Percentiles rank a stretch among this genome's conserved stretches.
Conservation (phyloP, 768 basidiomycete species). For the Pisolithus tinctorius region DNA sequence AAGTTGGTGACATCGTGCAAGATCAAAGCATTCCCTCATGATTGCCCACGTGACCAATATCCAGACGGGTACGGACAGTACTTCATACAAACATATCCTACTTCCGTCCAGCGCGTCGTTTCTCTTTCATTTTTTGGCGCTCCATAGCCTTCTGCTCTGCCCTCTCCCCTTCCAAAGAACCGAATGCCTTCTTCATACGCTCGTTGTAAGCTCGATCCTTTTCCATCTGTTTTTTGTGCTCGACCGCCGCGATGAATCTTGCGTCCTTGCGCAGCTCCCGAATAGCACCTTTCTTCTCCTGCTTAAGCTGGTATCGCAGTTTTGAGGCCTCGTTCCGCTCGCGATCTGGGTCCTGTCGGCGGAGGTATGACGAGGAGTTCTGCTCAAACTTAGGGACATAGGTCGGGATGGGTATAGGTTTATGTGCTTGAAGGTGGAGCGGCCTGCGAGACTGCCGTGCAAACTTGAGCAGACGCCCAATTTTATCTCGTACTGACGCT, state of each 20-base stretch:
- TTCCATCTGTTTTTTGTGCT: constrained; percentile 76
- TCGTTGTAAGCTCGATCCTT: constrained; percentile 79
- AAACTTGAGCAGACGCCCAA: constrained; percentile 66
- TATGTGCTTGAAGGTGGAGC: constrained; percentile 84
- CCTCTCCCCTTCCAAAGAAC: constrained; percentile 75
- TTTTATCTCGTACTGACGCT: constrained; percentile 38
- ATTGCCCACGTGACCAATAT: too few species aligned
- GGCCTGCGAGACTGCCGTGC: constrained; percentile 67
- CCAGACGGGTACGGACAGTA: not conserved
- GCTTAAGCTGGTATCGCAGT: constrained; percentile 82
- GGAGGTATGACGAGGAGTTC: constrained; percentile 65
- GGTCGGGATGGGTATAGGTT: constrained; percentile 90
- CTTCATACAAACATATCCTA: constrained; percentile 21
- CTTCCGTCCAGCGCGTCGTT: constrained; percentile 70
- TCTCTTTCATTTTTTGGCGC: constrained; percentile 71
- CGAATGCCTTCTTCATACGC: constrained; percentile 78
- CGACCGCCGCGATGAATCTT: constrained; percentile 83
- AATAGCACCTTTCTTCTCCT: constrained; percentile 95
- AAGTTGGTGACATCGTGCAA: too few species aligned
- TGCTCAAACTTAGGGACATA: constrained; percentile 92
- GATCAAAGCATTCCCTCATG: too few species aligned
- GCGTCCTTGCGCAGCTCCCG: constrained; percentile 94
- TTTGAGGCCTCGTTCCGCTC: constrained; percentile 86
- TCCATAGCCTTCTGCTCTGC: constrained; percentile 94
- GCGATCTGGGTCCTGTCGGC: constrained; percentile 83